Conservation (phyloP, 306 rosid species). For the Lathyrus sativus region DNA sequence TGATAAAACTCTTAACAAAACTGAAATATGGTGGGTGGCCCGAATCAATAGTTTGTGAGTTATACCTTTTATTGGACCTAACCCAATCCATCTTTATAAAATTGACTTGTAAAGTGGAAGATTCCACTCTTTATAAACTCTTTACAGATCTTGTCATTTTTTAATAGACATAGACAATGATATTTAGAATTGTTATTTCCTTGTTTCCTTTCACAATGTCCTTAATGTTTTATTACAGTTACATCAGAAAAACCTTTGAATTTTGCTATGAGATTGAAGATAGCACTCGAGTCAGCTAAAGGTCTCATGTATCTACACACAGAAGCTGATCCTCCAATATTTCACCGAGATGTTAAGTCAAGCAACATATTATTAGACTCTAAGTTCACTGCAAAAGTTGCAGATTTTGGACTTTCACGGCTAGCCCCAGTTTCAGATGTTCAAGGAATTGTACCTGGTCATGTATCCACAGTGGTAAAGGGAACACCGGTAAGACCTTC, state of each 20-base stretch:
- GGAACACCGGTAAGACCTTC: conserved; percentile 82
- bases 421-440: conserved; percentile 86
- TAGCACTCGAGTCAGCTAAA: conserved; percentile 81
- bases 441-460: conserved; percentile 69
- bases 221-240: conserved; percentile 48
- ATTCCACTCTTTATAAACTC: too few relatives aligned
- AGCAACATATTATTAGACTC: conserved; percentile 87
- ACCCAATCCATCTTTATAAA: too few relatives aligned
- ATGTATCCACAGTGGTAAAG: conserved; percentile 86
- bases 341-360: conserved; percentile 94
- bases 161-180: not conserved
- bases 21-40: too few relatives aligned
- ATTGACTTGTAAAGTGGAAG: too few relatives aligned
- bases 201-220: conserved; percentile 24
- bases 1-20: too few relatives aligned
- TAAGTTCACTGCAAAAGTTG: conserved; percentile 69
- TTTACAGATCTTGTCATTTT: too few relatives aligned
- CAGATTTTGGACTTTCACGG: conserved; percentile 98
- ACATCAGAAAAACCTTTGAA: conserved; percentile 54
- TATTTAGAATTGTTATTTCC: not conserved
- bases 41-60: too few relatives aligned
- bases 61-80: too few relatives aligned
- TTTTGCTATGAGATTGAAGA: conserved; percentile 71
- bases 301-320: conserved; percentile 89
- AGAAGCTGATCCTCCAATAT: conserved; percentile 98